These are phyloP conservation scores for Pythium folliculosum DNA, from an alignment of 352 stramenopile genomes.

Conservation along the genomic window DNA sequence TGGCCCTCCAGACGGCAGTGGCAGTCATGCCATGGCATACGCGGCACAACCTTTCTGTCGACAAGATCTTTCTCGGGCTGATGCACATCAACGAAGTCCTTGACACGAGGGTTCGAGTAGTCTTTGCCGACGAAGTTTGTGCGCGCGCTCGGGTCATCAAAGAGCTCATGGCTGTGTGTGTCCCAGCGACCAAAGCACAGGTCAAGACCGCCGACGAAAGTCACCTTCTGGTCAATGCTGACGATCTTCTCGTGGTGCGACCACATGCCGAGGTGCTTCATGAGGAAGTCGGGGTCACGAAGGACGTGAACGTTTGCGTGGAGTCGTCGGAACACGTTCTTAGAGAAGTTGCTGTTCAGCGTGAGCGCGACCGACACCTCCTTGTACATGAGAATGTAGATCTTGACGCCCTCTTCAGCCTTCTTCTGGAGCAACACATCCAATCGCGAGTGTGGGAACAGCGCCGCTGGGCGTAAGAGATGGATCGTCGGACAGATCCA, in stretches of 20 bases:
- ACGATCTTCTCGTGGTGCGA: constrained; percentile 94
- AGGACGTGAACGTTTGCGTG: constrained; percentile 87
- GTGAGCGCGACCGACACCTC: constrained; percentile 83
- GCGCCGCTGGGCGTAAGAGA: constrained; percentile 60
- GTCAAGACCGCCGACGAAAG: constrained; percentile 90
- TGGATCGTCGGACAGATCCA: constrained; percentile 89
- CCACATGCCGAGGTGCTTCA: constrained; percentile 87
- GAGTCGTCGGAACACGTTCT: constrained; percentile 62
- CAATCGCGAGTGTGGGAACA: constrained; percentile 64
- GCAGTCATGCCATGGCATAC: constrained; percentile 88
- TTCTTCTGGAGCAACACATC: constrained; percentile 71
- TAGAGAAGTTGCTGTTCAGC: constrained; percentile 84
- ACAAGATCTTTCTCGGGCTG: constrained; percentile 76
- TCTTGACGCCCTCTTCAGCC: constrained; percentile 76
- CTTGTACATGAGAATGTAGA: constrained; percentile 94
- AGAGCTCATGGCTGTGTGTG: constrained; percentile 61
- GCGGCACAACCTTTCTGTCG: constrained; percentile 62
- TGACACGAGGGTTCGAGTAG: constrained; percentile 83
- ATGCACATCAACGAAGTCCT: constrained; percentile 84
- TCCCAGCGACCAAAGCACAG: constrained; percentile 91
- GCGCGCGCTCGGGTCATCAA: constrained; percentile 52
- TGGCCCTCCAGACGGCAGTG: constrained; percentile 82
- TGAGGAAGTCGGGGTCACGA: constrained; percentile 87
- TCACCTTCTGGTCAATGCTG: constrained; percentile 86
- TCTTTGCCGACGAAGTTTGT: constrained; percentile 83